A percentile compares a stretch with the other conserved stretches of the same genome.
These are phyloP conservation scores for Blastobotrys chiropterorum DNA, from an alignment of 805 yeast species.

Conservation along the genomic window DNA sequence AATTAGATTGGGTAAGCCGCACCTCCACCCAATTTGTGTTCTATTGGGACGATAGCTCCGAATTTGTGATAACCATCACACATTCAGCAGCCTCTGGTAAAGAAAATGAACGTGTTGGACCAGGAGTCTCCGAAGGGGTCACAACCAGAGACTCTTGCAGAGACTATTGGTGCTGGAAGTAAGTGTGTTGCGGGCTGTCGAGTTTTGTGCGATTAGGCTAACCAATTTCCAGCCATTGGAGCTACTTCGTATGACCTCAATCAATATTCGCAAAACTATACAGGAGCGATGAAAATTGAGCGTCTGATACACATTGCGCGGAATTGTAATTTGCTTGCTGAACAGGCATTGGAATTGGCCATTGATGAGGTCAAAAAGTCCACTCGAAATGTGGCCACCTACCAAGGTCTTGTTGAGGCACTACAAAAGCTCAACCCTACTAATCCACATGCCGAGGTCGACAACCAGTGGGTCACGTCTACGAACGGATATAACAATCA, in stretches of 20 bases:
- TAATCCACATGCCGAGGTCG: background rate
- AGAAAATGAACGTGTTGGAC: background rate
- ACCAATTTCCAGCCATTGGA: background rate
- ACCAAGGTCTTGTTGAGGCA: background rate
- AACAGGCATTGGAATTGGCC: slow-evolving; percentile 2
- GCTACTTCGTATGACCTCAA: background rate
- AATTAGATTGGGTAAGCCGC: too few species aligned
- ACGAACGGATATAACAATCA: background rate
- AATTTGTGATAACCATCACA: too few species aligned
- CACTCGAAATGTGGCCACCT: background rate
- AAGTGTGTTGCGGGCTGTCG: too few species aligned
- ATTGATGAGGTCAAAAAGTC: background rate
- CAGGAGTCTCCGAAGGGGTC: background rate
- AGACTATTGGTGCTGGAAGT: background rate
- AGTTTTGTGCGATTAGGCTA: too few species aligned
- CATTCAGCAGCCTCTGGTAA: background rate
- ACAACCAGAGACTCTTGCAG: background rate
- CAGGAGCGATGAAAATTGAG: background rate
- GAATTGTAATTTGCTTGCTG: background rate
- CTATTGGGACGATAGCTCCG: background rate
- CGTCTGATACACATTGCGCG: background rate
- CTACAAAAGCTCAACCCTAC: background rate
- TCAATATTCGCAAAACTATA: background rate
- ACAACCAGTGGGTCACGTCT: background rate
- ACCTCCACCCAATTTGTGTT: too few species aligned